These are phyloP conservation scores for Pythium insidiosum DNA, from an alignment of 352 stramenopile genomes.

Conservation along the genomic window DNA sequence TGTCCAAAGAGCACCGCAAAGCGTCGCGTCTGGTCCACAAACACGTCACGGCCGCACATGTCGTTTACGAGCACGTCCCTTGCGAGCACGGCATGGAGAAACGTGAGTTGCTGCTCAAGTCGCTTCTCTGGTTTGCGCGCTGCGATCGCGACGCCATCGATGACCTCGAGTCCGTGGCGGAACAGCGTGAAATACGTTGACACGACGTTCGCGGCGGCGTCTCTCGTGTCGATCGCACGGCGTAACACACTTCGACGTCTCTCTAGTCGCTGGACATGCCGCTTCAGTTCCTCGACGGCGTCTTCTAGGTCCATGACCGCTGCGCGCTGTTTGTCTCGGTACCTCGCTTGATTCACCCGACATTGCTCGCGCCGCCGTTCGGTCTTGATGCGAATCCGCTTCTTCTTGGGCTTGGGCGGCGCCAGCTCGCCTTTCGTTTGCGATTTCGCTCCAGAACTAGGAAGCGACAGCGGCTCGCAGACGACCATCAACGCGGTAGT, in stretches of 20 bases:
- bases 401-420: conserved; percentile 5
- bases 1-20: conserved; percentile 6
- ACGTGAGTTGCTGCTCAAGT: conserved; percentile 4
- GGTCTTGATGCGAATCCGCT: conserved; percentile 19
- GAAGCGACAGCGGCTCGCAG: too few relatives aligned
- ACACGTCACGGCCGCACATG: neutral
- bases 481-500: too few relatives aligned
- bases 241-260: neutral
- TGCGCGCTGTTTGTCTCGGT: conserved; percentile 3
- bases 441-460: too few relatives aligned
- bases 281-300: neutral
- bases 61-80: conserved; percentile 1
- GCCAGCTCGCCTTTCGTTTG: too few relatives aligned
- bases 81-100: conserved; percentile 1
- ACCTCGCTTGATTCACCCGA: conserved; percentile 22
- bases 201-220: conserved; percentile 6
- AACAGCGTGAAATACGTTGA: conserved; percentile 15
- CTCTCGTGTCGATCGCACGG: neutral
- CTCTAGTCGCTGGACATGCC: neutral
- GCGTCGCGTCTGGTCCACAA: conserved; percentile 4
- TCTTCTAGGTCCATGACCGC: neutral
- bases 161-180: conserved; percentile 10
- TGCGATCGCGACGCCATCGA: neutral
- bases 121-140: too few relatives aligned
- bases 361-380: conserved; percentile 22